Base-by-base conservation (phyloP, 805 yeast genomes). In the Candida morakotiae region DNA sequence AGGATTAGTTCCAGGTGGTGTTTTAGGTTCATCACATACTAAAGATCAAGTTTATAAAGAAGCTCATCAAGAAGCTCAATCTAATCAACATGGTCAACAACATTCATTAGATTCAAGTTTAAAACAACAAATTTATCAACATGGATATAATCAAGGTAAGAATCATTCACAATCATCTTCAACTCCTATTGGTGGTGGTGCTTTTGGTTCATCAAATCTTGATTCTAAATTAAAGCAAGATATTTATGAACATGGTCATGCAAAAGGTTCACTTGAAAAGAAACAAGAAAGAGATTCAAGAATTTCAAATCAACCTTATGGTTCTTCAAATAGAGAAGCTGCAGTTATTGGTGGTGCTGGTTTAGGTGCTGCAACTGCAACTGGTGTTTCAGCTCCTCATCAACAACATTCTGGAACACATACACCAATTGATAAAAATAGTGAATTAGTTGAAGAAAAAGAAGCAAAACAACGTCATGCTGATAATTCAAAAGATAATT, bases 341-440 rank as follows among this genome's bases (percentile, higher is more conserved):
- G 33, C 41, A 14, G 22, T 37, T 28, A 31, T 37, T 32, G 37
- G 37, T 21, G 31, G 29, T 34, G 38, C 45, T 18, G 49, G 44
- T 31, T 34, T 41, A 17, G 41, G 41, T 9, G 45, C 26, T 20
- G 16, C 28, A 17, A 29, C 11, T 19, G 15, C 31, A 11, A 20
- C 21, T 16, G 32, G 10, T 14, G 30, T 10, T 10, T 6, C 28
- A 9, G 14, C 24, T 21, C 38, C 34, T n/a, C 40, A 19, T 19
- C 17, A 10, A 15, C 14, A 23, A 24, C 35, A 32, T 17, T 17
- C 21, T 8, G 35, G 35, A n/a, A 23, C 23, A 24, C 37, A 34
- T 26, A 15, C 31, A 9, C 29, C 29, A 13, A 5, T 34, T 19
- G 28, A 34, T 10, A 26, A 15, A 20, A n/a, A 27, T 9, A 25